These are phyloP conservation scores for Cyberlindnera saturnus DNA, from an alignment of 805 yeast genomes.

Conservation along the genomic window DNA sequence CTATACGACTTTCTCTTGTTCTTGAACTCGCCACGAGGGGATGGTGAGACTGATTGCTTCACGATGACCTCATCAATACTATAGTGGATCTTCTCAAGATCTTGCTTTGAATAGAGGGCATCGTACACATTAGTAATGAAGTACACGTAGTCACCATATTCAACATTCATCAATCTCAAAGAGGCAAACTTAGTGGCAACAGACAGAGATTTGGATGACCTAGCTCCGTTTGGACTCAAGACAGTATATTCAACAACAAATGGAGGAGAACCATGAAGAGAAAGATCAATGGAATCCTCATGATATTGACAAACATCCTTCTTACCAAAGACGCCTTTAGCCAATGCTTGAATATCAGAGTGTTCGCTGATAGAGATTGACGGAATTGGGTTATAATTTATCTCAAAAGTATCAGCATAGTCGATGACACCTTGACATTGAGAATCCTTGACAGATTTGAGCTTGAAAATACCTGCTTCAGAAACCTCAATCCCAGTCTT, in stretches of 20 bases:
- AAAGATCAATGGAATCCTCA: constrained; percentile 43
- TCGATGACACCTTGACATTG: constrained; percentile 45
- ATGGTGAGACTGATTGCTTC: constrained; percentile 46
- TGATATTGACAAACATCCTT: constrained; percentile 41
- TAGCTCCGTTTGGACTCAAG: constrained; percentile 48
- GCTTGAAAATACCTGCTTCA: constrained; percentile 42
- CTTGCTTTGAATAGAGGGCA: constrained; percentile 44
- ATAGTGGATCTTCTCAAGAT: constrained; percentile 26
- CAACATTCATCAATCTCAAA: constrained; percentile 36
- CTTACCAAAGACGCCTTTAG: constrained; percentile 26
- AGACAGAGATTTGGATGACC: constrained; percentile 33
- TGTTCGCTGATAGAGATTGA: constrained; percentile 32
- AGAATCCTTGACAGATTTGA: constrained; percentile 41
- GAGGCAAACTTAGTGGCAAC: constrained; percentile 48
- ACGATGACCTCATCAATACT: constrained; percentile 31
- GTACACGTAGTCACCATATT: constrained; percentile 58
- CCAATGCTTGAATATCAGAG: constrained; percentile 19
- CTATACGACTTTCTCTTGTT: constrained; percentile 42
- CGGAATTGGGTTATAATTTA: constrained; percentile 43
- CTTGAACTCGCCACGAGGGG: constrained; percentile 56
- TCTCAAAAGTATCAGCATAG: constrained; percentile 27
- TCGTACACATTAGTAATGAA: constrained; percentile 61
- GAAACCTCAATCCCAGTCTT: constrained; percentile 31
- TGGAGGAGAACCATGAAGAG: constrained; percentile 55
- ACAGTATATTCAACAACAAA: constrained; percentile 67